phyloP scores from a whole-genome alignment of 2,329 filamentous ascomycete species.

The Aspergillus persii region DNA sequence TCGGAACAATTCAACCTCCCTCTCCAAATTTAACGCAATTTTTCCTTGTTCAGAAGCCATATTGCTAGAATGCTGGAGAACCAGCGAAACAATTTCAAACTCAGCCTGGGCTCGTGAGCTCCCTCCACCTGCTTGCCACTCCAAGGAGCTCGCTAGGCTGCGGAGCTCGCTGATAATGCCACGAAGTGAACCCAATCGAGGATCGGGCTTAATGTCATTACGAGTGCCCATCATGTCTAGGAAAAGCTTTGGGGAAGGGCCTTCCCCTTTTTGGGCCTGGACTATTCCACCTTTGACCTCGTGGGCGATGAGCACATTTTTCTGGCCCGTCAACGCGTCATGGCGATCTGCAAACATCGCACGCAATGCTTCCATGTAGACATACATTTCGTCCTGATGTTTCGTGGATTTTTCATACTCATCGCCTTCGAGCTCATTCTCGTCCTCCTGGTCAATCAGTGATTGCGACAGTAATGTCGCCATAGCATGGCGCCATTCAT shows the following conservation, averaged over 20 bases:
- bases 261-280: conserved; percentile 61
- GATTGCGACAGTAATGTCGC: conserved; percentile 69
- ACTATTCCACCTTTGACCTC: conserved; percentile 65
- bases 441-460: conserved; percentile 78
- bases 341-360: conserved; percentile 76
- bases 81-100: conserved; percentile 59
- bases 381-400: conserved; percentile 83
- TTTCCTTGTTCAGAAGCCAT: conserved; percentile 55
- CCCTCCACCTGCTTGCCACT: conserved; percentile 56
- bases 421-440: conserved; percentile 75
- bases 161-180: conserved; percentile 69
- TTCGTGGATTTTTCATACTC: conserved; percentile 87
- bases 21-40: conserved; percentile 49
- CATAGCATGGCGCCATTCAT: conserved; percentile 72
- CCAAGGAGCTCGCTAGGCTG: conserved; percentile 58
- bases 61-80: conserved; percentile 60
- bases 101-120: conserved; percentile 61
- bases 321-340: conserved; percentile 71
- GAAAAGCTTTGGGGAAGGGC: conserved; percentile 68
- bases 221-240: conserved; percentile 48
- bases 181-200: conserved; percentile 63
- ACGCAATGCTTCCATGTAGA: conserved; percentile 76
- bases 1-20: conserved; percentile 73
- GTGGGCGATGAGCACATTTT: conserved; percentile 70
- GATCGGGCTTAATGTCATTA: conserved; percentile 43